Base-by-base conservation (phyloP, 1,139 yeast genomes). In the Suhomyces terraborum region DNA sequence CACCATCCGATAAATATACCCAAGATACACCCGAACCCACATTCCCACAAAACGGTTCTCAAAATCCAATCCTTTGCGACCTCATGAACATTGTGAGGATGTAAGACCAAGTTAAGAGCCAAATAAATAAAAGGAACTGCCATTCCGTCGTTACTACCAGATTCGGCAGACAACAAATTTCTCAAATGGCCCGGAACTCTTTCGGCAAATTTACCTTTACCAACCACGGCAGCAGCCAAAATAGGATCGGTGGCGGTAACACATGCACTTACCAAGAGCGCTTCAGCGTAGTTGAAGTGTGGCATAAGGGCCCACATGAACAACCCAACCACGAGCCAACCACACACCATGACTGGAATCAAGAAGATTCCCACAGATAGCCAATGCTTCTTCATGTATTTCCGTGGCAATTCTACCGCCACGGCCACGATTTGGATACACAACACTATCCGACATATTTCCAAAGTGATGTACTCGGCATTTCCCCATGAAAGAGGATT, bases 181-280 rank as follows among this genome's bases (percentile, higher is more conserved):
- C 98, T 75, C 63, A 93, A 77, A 66, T 93, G 98, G 6, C 98
- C 98, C 0, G 98, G 98, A 10, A 93, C 98, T 49, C 97, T 79
- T 58, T 80, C 82, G n/a, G 98, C 97, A 62, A 93, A 93, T 57
- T 91, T 89, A 50, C 98, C 98, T 57, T 88, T 88, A 69, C 98
- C 97, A 16, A 93, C 98, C 14, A 93, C 98, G 0, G 98, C 97
- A 27, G 96, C 95, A 1, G 98, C 98, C 58, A 93, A 74, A 38
- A 93, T 95, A 4, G 98, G 98, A 65, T 93, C 98, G 0, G 98
- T 93, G 3, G 98, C 98, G 0, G 98, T 93, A 28, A 93, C 82
- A 66, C 98, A 93, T 0, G 97, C 98, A 21, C 95, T 79, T 1
- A 93, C 82, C 38, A 87, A 73, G 35, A 93, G 74, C 5, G 91